Evolutionary conservation across 306 rosid species (phyloP).

Genomic region (Lablab purpureus): DNA sequence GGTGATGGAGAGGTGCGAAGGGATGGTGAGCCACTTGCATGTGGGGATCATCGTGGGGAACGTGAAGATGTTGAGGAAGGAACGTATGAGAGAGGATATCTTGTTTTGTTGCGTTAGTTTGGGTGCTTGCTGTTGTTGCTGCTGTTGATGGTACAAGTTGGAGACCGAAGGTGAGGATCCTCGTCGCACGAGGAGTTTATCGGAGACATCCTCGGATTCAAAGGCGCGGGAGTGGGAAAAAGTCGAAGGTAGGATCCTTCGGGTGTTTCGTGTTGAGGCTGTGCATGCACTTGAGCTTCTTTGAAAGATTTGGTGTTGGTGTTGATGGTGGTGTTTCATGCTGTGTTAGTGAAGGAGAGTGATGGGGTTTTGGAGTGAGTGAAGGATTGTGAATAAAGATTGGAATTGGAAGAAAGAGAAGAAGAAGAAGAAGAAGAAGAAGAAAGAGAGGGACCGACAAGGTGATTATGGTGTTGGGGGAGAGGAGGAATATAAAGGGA

Average conservation of each 20-base stretch:
- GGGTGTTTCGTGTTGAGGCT: conserved; percentile 45
- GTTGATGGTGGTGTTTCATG: conserved; percentile 61
- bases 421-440: conserved; percentile 6
- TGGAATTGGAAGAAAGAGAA: background rate
- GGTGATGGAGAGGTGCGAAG: conserved; percentile 59
- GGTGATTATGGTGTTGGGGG: conserved; percentile 78
- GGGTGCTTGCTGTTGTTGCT: background rate
- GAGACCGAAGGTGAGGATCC: conserved; percentile 50
- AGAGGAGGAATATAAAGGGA: conserved; percentile 70
- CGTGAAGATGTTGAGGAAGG: conserved; percentile 69
- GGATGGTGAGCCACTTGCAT: conserved; percentile 78
- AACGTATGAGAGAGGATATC: conserved; percentile 64
- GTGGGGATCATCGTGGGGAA: conserved; percentile 62
- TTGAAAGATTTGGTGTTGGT: conserved; percentile 51
- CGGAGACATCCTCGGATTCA: conserved; percentile 48
- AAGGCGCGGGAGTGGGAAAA: conserved; percentile 35
- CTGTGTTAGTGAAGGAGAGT: conserved; percentile 11
- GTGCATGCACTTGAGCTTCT: conserved; percentile 59
- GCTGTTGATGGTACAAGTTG: conserved; percentile 9
- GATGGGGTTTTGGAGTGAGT: background rate
- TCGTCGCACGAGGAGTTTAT: conserved; percentile 56
- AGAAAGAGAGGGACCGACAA: conserved; percentile 61
- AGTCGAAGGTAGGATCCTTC: conserved; percentile 60
- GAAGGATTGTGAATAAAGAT: conserved; percentile 43
- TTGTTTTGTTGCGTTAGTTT: conserved; percentile 42